phyloP scores from a whole-genome alignment of 805 yeast genomes.

The Kuraishia borneana region DNA sequence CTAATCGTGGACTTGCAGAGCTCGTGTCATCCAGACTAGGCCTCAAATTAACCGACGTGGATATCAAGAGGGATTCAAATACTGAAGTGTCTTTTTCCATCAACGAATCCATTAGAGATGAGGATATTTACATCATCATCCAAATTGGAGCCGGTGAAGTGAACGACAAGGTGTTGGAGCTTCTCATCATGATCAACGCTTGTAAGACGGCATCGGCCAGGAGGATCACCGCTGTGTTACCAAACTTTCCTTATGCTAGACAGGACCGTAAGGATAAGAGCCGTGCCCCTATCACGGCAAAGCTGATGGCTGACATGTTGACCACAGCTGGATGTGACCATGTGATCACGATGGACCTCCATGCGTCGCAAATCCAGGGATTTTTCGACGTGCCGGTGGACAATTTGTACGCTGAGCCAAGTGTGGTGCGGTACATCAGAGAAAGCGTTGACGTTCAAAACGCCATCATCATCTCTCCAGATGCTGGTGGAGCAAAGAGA shows the following conservation, averaged over 20 bases:
- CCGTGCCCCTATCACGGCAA: conserved; percentile 80
- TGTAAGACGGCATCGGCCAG: conserved; percentile 78
- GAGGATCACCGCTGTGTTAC: conserved; percentile 72
- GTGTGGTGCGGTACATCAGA: conserved; percentile 62
- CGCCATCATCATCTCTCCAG: conserved; percentile 75
- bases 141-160: conserved; percentile 74
- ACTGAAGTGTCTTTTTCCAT: conserved; percentile 70
- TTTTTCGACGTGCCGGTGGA: conserved; percentile 78
- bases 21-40: conserved; percentile 57
- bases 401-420: conserved; percentile 76
- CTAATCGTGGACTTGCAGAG: conserved; percentile 58
- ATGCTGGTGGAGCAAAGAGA: conserved; percentile 86
- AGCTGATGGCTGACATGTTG: conserved; percentile 71
- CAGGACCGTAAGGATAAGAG: conserved; percentile 81
- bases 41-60: conserved; percentile 47
- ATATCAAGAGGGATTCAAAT: conserved; percentile 53
- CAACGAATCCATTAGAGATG: conserved; percentile 78
- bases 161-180: conserved; percentile 64
- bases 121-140: conserved; percentile 68
- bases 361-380: conserved; percentile 85
- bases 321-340: conserved; percentile 82
- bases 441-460: conserved; percentile 47
- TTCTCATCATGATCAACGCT: conserved; percentile 70
- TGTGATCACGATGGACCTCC: conserved; percentile 79
- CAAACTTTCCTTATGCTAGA: conserved; percentile 82